Percentiles rank a stretch among this genome's conserved stretches.
These are phyloP conservation scores for Phaeosphaeriaceae sp. DNA, from an alignment of 2,329 filamentous ascomycete genomes.

Conservation along the genomic window DNA sequence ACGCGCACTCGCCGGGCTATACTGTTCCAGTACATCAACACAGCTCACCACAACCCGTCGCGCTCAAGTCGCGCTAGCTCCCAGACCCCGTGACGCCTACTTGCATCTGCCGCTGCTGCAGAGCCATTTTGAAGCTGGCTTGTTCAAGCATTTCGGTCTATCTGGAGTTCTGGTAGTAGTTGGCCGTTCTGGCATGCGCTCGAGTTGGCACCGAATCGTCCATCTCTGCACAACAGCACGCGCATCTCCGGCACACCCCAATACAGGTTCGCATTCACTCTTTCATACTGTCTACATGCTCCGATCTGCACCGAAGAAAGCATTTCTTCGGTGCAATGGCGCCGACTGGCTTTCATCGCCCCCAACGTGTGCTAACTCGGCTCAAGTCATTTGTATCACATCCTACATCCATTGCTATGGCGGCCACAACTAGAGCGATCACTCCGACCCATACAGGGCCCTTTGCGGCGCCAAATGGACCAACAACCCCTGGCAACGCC, in stretches of 20 bases:
- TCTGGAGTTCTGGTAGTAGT: conserved; percentile 17
- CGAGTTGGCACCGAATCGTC: conserved; percentile 8
- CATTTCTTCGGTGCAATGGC: neutral
- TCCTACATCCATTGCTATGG: conserved; percentile 43
- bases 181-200: conserved; percentile 21
- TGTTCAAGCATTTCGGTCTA: conserved; percentile 12
- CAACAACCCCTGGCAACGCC: conserved; percentile 50
- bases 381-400: conserved; percentile 10
- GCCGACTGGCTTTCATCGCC: neutral
- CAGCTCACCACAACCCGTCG: conserved; percentile 5
- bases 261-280: conserved; percentile 27
- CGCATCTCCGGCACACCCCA: conserved; percentile 19
- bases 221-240: conserved; percentile 13
- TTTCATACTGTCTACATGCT: too few species aligned
- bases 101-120: neutral
- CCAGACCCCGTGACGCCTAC: neutral
- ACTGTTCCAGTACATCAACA: neutral
- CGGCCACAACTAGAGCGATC: conserved; percentile 53
- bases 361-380: conserved; percentile 15
- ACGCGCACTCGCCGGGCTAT: neutral
- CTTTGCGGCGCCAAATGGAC: conserved; percentile 49
- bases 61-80: neutral
- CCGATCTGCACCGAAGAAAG: too few species aligned
- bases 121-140: conserved; percentile 10
- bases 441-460: conserved; percentile 53